A percentile compares a stretch with the other conserved stretches of the same genome.
phyloP scores from a whole-genome alignment of 2,329 filamentous ascomycete genomes.

The Epichloe aotearoae region DNA sequence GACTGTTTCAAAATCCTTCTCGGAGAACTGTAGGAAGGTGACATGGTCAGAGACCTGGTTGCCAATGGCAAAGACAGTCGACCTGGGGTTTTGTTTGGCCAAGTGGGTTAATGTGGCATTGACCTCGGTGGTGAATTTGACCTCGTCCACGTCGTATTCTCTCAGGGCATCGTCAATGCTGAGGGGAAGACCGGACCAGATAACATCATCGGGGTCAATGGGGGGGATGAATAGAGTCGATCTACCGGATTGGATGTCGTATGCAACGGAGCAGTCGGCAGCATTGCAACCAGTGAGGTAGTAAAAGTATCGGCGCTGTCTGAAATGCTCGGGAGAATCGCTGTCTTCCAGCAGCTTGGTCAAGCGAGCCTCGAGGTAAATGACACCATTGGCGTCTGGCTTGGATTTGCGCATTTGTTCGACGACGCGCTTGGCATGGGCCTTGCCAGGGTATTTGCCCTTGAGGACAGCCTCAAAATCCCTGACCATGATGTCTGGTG shows the following conservation, averaged over 20 bases:
- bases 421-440: slow-evolving; percentile 72
- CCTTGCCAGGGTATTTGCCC: slow-evolving; percentile 70
- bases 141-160: slow-evolving; percentile 71
- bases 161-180: slow-evolving; percentile 60
- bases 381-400: slow-evolving; percentile 50
- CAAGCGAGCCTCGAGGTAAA: slow-evolving; percentile 81
- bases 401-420: slow-evolving; percentile 58
- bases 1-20: slow-evolving; percentile 43
- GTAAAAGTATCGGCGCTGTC: slow-evolving; percentile 86
- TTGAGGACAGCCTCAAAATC: slow-evolving; percentile 40
- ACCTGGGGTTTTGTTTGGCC: slow-evolving; percentile 22
- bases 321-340: slow-evolving; percentile 71
- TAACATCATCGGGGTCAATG: slow-evolving; percentile 73
- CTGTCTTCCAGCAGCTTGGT: slow-evolving; percentile 79
- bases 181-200: slow-evolving; percentile 85
- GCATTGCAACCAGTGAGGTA: slow-evolving; percentile 79
- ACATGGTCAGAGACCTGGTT: slow-evolving; percentile 62
- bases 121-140: slow-evolving; percentile 58
- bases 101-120: slow-evolving; percentile 54
- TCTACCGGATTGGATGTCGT: slow-evolving; percentile 60
- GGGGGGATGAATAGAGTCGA: slow-evolving; percentile 86
- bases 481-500: slow-evolving; percentile 17
- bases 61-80: slow-evolving; percentile 60
- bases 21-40: slow-evolving; percentile 56
- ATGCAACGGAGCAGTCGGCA: slow-evolving; percentile 67